Evolutionary conservation across 2,329 filamentous ascomycete genomes (phyloP).

Genomic region (Tolypocladium sp.): DNA sequence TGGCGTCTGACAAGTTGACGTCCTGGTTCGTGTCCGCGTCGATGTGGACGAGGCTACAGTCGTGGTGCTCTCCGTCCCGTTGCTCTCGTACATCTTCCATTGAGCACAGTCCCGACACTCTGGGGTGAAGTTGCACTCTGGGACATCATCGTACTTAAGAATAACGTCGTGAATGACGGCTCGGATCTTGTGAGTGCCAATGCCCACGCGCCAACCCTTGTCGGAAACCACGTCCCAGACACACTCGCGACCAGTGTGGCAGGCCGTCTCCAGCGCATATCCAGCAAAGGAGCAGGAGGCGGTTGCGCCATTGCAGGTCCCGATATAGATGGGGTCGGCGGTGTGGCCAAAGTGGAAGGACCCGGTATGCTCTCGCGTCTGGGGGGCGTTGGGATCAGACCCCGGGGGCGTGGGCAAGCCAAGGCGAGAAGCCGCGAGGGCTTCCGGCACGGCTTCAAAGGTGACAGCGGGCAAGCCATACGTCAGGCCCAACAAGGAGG

Average conservation of each 20-base stretch:
- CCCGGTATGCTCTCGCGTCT: conserved; percentile 64
- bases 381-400: conserved; percentile 59
- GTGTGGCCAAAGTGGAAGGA: conserved; percentile 91
- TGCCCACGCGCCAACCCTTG: conserved; percentile 83
- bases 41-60: conserved; percentile 43
- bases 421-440: conserved; percentile 72
- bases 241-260: conserved; percentile 81
- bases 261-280: conserved; percentile 89
- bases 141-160: conserved; percentile 70
- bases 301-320: conserved; percentile 82
- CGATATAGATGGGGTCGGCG: conserved; percentile 90
- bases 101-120: conserved; percentile 83
- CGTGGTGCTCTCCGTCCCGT: conserved; percentile 69
- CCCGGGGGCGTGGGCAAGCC: conserved; percentile 81
- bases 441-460: conserved; percentile 88
- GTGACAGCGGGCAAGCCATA: conserved; percentile 88
- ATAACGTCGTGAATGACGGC: conserved; percentile 84
- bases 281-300: conserved; percentile 85
- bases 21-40: conserved; percentile 65
- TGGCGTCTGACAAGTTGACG: conserved; percentile 80
- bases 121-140: conserved; percentile 64
- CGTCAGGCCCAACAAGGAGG: conserved; percentile 80
- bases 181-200: conserved; percentile 85
- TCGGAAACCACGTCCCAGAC: conserved; percentile 88
- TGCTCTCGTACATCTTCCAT: conserved; percentile 94